These are phyloP conservation scores for Fusarium pseudoanthophilum DNA, from an alignment of 2,329 filamentous ascomycete genomes.

Conservation along the genomic window DNA sequence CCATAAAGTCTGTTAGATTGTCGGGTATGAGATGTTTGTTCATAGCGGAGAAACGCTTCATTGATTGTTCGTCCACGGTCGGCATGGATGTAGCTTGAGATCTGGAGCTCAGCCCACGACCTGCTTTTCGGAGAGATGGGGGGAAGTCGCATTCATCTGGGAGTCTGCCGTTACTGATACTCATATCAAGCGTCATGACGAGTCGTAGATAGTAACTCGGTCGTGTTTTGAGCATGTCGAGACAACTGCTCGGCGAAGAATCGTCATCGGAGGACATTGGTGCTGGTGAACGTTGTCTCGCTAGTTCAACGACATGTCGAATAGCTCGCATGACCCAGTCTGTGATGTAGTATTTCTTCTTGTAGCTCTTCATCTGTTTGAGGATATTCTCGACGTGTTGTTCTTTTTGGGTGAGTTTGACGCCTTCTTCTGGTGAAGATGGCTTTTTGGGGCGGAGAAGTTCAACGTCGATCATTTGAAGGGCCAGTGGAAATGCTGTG, in stretches of 20 bases:
- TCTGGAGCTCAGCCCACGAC: background rate
- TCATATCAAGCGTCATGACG: slow-evolving; percentile 40
- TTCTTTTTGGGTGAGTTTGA: slow-evolving; percentile 21
- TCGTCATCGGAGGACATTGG: background rate
- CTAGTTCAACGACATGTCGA: slow-evolving; percentile 35
- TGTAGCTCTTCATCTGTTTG: slow-evolving; percentile 39
- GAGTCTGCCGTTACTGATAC: slow-evolving; percentile 39
- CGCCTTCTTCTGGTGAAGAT: background rate
- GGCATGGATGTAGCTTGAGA: background rate
- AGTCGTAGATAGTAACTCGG: slow-evolving; percentile 36
- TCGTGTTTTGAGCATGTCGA: slow-evolving; percentile 32
- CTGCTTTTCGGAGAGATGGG: slow-evolving; percentile 15
- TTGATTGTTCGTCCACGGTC: background rate
- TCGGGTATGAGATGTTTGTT: background rate
- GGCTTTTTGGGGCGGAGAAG: slow-evolving; percentile 23
- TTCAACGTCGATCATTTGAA: slow-evolving; percentile 42
- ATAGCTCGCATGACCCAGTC: slow-evolving; percentile 41
- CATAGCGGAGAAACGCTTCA: slow-evolving; percentile 2
- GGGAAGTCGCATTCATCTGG: slow-evolving; percentile 43
- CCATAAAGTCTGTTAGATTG: background rate
- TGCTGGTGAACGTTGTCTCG: slow-evolving; percentile 17
- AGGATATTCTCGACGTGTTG: slow-evolving; percentile 36
- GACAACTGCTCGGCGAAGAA: slow-evolving; percentile 14
- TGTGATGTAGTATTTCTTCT: slow-evolving; percentile 37
- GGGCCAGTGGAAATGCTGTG: slow-evolving; percentile 34